A percentile compares a stretch with the other conserved stretches of the same genome.
Evolutionary conservation across 495 filamentous ascomycete genomes (phyloP).

Genomic region (Hyphodiscus hymeniophilus): DNA sequence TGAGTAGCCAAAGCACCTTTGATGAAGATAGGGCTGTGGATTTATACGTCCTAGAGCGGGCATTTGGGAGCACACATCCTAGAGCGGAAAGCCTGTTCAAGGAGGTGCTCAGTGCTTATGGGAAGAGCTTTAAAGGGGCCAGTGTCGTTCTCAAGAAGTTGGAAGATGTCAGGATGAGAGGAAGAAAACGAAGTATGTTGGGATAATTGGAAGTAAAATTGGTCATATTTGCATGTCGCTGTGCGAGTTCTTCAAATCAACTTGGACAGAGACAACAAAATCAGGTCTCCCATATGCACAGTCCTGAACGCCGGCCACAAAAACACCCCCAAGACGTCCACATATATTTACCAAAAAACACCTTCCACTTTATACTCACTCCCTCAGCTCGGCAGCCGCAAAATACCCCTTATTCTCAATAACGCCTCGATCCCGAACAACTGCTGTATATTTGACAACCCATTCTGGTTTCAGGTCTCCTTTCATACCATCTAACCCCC

Average conservation of each 20-base stretch:
- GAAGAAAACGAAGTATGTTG: slow-evolving; percentile 96
- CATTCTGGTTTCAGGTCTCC: slow-evolving; percentile 80
- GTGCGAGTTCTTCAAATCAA: too few relatives aligned
- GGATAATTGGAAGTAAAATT: slow-evolving; percentile 39
- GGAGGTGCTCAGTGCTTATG: slow-evolving; percentile 46
- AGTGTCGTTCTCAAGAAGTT: slow-evolving; percentile 53
- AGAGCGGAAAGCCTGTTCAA: slow-evolving; percentile 70
- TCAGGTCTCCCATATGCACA: too few relatives aligned
- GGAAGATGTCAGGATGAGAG: slow-evolving; percentile 90
- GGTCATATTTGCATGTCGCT: neutral
- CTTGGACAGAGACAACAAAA: too few relatives aligned
- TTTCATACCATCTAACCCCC: slow-evolving; percentile 42
- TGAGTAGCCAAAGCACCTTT: slow-evolving; percentile 70
- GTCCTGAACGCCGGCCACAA: neutral
- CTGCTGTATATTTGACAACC: slow-evolving; percentile 97
- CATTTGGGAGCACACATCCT: slow-evolving; percentile 94
- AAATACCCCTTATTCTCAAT: slow-evolving; percentile 99
- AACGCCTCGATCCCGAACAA: slow-evolving; percentile 92
- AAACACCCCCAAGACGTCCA: neutral
- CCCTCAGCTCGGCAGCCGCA: slow-evolving; percentile 63
- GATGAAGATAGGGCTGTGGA: slow-evolving; percentile 96
- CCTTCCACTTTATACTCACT: slow-evolving; percentile 11
- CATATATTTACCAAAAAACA: neutral
- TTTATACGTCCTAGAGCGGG: slow-evolving; percentile 91
- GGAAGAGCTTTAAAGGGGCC: slow-evolving; percentile 40